Conservation (phyloP, 2,329 filamentous ascomycete species). For the Pseudogymnoascus sp. region DNA sequence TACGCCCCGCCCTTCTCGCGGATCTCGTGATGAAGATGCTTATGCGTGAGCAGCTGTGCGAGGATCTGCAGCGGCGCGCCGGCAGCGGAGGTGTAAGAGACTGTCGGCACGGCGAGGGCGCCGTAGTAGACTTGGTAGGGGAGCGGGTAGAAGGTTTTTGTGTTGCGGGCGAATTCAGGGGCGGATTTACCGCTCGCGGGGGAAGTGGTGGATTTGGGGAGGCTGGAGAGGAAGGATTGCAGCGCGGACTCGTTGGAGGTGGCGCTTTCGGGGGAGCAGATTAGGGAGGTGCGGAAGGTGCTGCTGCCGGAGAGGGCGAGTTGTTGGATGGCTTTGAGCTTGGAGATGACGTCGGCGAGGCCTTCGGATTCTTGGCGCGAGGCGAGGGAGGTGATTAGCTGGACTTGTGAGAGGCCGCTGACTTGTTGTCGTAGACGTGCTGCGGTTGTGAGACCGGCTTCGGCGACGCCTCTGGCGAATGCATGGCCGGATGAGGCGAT, state of each 20-base stretch:
- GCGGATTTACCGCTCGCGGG: slow-evolving; percentile 32
- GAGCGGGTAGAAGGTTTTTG: slow-evolving; percentile 82
- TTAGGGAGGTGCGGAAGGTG: slow-evolving; percentile 71
- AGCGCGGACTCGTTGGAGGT: slow-evolving; percentile 63
- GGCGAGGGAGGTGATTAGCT: slow-evolving; percentile 72
- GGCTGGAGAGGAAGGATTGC: slow-evolving; percentile 57
- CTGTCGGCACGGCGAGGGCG: slow-evolving; percentile 71
- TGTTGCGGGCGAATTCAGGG: slow-evolving; percentile 37
- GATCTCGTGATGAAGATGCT: slow-evolving; percentile 93
- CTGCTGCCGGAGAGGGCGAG: slow-evolving; percentile 63
- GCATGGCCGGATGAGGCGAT: slow-evolving; percentile 86
- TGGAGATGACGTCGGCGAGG: slow-evolving; percentile 67
- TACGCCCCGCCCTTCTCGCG: slow-evolving; percentile 97
- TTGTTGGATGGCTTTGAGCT: slow-evolving; percentile 77
- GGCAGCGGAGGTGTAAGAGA: slow-evolving; percentile 68
- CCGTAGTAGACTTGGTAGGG: slow-evolving; percentile 98
- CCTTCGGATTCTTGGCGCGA: slow-evolving; percentile 62
- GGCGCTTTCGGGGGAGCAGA: slow-evolving; percentile 71
- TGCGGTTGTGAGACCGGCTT: slow-evolving; percentile 66
- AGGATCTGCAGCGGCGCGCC: slow-evolving; percentile 81
- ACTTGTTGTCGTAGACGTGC: slow-evolving; percentile 74
- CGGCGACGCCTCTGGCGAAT: slow-evolving; percentile 76
- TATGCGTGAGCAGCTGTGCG: slow-evolving; percentile 87
- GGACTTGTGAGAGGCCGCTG: slow-evolving; percentile 83
- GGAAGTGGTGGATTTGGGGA: slow-evolving; percentile 42